A percentile compares a stretch with the other conserved stretches of the same genome.
phyloP scores from a whole-genome alignment of 2,329 filamentous ascomycete species.

The Sphaerostilbella broomeana region DNA sequence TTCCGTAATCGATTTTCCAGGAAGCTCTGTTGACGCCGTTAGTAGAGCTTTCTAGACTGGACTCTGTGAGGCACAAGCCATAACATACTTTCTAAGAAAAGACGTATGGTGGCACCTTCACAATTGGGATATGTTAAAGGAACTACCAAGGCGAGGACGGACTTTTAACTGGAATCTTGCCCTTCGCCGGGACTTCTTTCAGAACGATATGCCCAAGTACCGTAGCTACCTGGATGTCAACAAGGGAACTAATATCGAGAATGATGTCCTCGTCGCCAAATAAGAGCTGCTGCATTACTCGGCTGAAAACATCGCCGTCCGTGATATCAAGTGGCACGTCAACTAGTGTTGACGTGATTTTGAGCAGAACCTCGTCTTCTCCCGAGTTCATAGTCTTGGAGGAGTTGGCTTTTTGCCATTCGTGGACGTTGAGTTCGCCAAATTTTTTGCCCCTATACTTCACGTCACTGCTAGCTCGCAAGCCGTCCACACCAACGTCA shows the following conservation, averaged over 20 bases:
- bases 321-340: conserved; percentile 79
- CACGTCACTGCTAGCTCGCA: conserved; percentile 73
- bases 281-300: conserved; percentile 73
- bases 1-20: conserved; percentile 42
- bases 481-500: conserved; percentile 66
- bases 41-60: conserved; percentile 24
- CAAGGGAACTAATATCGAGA: conserved; percentile 68
- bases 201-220: conserved; percentile 74
- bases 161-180: conserved; percentile 88
- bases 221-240: conserved; percentile 78
- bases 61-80: conserved; percentile 18
- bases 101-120: conserved; percentile 21
- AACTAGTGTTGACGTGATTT: conserved; percentile 69
- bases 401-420: conserved; percentile 83
- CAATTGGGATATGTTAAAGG: conserved; percentile 17
- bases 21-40: conserved; percentile 46
- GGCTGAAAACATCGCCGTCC: conserved; percentile 68
- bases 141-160: conserved; percentile 55
- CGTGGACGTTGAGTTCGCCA: conserved; percentile 67
- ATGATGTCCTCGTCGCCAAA: conserved; percentile 65
- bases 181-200: conserved; percentile 77
- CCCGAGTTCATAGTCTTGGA: conserved; percentile 53
- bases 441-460: conserved; percentile 72
- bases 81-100: conserved; percentile 11
- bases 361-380: conserved; percentile 55